A percentile compares a stretch with the other conserved stretches of the same genome.
phyloP scores from a whole-genome alignment of 2,329 filamentous ascomycete genomes.

The Neofusicoccum kwambonambiense region DNA sequence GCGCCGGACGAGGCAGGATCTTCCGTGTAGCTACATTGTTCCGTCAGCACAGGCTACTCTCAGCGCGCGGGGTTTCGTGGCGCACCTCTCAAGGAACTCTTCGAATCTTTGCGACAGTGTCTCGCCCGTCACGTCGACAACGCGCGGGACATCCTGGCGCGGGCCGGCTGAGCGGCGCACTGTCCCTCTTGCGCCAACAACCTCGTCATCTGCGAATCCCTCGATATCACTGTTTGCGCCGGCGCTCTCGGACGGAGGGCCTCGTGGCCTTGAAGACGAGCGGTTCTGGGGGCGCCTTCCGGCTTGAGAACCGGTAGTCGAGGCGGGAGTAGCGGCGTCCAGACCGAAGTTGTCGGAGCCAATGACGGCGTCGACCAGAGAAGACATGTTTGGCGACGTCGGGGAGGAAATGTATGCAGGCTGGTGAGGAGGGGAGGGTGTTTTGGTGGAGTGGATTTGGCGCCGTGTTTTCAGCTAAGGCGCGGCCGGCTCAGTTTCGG shows the following conservation, averaged over 20 bases:
- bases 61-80: background rate
- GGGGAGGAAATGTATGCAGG: background rate
- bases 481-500: slow-evolving; percentile 2
- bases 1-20: slow-evolving; percentile 62
- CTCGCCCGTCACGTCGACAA: slow-evolving; percentile 74
- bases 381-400: slow-evolving; percentile 45
- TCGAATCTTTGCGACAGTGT: slow-evolving; percentile 76
- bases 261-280: slow-evolving; percentile 57
- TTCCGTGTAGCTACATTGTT: slow-evolving; percentile 58
- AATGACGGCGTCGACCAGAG: slow-evolving; percentile 50
- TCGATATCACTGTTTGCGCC: slow-evolving; percentile 57
- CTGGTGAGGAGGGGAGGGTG: background rate
- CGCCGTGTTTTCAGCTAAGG: slow-evolving; percentile 10
- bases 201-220: slow-evolving; percentile 61
- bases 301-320: slow-evolving; percentile 34
- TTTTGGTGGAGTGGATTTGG: background rate
- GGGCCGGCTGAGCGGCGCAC: slow-evolving; percentile 46
- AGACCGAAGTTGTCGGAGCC: slow-evolving; percentile 44
- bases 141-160: slow-evolving; percentile 63
- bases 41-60: slow-evolving; percentile 7
- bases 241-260: slow-evolving; percentile 52
- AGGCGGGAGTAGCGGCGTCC: slow-evolving; percentile 34
- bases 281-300: slow-evolving; percentile 40
- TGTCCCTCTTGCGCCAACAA: slow-evolving; percentile 55
- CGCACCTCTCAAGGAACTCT: slow-evolving; percentile 73